Percentiles rank a stretch among this genome's conserved stretches.
These are phyloP conservation scores for Mycena polygramma DNA, from an alignment of 768 basidiomycete species.

Conservation along the genomic window DNA sequence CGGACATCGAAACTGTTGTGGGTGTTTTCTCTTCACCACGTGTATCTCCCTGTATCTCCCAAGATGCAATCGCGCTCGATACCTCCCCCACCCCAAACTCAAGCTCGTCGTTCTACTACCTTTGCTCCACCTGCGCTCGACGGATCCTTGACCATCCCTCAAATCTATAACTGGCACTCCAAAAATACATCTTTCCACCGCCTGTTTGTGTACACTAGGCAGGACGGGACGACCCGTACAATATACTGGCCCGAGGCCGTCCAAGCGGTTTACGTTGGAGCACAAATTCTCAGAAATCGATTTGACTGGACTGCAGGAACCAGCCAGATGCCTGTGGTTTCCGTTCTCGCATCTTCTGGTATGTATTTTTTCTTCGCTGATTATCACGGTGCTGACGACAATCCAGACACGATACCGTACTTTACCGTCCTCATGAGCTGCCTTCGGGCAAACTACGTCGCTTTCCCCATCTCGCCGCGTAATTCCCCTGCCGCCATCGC, in stretches of 20 bases:
- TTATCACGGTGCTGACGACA: background rate
- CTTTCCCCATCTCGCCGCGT: constrained; percentile 53
- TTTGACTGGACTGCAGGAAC: constrained; percentile 17
- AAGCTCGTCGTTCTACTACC: too few relatives aligned
- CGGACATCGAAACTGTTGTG: too few relatives aligned
- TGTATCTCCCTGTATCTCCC: too few relatives aligned
- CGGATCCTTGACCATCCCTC: constrained; percentile 18
- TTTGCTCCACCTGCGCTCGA: too few relatives aligned
- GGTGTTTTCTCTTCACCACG: too few relatives aligned
- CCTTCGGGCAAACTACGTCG: constrained; percentile 50
- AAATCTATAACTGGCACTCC: constrained; percentile 33
- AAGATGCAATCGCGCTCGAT: too few relatives aligned
- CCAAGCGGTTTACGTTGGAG: constrained; percentile 15
- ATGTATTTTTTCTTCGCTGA: background rate
- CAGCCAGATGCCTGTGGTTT: constrained; percentile 9
- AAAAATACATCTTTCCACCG: constrained; percentile 18
- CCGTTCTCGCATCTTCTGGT: constrained; percentile 29
- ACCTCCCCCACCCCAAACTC: too few relatives aligned
- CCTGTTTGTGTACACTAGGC: constrained; percentile 15
- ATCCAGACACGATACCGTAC: constrained; percentile 50
- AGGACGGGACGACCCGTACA: constrained; percentile 18
- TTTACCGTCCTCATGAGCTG: constrained; percentile 49
- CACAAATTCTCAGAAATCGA: constrained; percentile 23
- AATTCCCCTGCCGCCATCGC: constrained; percentile 60
- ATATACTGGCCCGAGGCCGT: constrained; percentile 28